Conservation (phyloP, 163 green algal species). For the Prototheca stagnorum region DNA sequence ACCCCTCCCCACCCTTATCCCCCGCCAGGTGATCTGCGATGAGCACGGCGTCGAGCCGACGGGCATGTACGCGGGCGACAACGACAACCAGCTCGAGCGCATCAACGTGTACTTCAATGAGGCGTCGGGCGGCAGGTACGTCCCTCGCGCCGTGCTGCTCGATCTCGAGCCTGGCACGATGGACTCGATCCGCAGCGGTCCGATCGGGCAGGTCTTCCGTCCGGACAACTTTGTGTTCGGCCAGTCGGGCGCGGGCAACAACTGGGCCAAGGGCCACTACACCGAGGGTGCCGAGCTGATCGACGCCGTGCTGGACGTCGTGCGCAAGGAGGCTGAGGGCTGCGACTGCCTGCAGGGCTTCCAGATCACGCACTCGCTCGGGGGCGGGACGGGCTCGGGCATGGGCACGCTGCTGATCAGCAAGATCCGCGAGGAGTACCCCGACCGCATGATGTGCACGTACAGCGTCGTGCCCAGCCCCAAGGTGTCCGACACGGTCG, state of each 20-base stretch:
- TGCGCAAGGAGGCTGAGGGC: slow-evolving; percentile 84
- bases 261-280: slow-evolving; percentile 98
- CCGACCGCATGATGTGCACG: slow-evolving; percentile 89
- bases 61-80: slow-evolving; percentile 70
- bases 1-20: not conserved
- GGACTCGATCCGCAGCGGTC: slow-evolving; percentile 74
- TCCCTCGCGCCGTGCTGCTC: slow-evolving; percentile 79
- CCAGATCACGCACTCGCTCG: slow-evolving; percentile 82
- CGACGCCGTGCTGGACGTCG: slow-evolving; percentile 86
- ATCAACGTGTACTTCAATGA: slow-evolving; percentile 99
- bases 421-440: slow-evolving; percentile 97
- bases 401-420: slow-evolving; percentile 97
- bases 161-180: slow-evolving; percentile 72
- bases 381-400: slow-evolving; percentile 84
- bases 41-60: slow-evolving; percentile 78
- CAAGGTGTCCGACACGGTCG: slow-evolving; percentile 92
- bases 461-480: slow-evolving; percentile 88
- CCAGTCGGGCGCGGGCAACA: slow-evolving; percentile 79
- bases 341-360: slow-evolving; percentile 91
- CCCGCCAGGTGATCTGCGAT: slow-evolving; percentile 67
- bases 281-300: slow-evolving; percentile 94
- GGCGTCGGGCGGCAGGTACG: slow-evolving; percentile 76
- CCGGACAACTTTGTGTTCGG: slow-evolving; percentile 95
- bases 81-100: slow-evolving; percentile 91
- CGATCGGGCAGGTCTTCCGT: slow-evolving; percentile 92